Percentiles rank a stretch among this genome's conserved stretches.
Conservation (phyloP, 768 basidiomycete species). For the Russula virescens region DNA sequence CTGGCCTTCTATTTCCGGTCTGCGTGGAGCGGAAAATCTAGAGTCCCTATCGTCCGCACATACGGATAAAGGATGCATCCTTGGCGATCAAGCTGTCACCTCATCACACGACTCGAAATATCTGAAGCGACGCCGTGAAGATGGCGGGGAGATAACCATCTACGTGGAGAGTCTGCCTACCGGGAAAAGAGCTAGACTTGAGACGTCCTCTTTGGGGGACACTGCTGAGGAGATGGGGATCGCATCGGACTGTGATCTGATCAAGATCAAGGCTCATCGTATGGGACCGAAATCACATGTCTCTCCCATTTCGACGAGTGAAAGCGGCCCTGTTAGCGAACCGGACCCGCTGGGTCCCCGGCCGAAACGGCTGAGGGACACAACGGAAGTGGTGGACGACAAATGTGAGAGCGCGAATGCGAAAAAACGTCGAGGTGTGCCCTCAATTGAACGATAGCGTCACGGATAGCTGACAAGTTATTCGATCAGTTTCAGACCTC, state of each 20-base stretch:
- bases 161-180: neutral
- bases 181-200: constrained; percentile 7
- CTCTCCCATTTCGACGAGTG: neutral
- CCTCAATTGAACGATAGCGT: neutral
- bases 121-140: constrained; percentile 7
- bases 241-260: neutral
- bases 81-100: neutral
- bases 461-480: neutral
- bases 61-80: neutral
- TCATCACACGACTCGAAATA: neutral
- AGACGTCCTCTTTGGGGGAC: neutral
- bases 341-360: neutral
- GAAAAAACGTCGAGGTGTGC: neutral
- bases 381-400: neutral
- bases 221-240: neutral
- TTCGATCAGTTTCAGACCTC: neutral
- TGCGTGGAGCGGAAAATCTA: neutral
- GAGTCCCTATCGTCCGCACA: neutral
- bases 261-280: too few relatives aligned
- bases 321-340: neutral
- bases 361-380: neutral
- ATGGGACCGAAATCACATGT: neutral
- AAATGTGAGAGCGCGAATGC: neutral
- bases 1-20: neutral
- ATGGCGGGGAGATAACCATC: neutral